Conservation (phyloP, 2,329 filamentous ascomycete genomes). For the Fusarium subtropicale region DNA sequence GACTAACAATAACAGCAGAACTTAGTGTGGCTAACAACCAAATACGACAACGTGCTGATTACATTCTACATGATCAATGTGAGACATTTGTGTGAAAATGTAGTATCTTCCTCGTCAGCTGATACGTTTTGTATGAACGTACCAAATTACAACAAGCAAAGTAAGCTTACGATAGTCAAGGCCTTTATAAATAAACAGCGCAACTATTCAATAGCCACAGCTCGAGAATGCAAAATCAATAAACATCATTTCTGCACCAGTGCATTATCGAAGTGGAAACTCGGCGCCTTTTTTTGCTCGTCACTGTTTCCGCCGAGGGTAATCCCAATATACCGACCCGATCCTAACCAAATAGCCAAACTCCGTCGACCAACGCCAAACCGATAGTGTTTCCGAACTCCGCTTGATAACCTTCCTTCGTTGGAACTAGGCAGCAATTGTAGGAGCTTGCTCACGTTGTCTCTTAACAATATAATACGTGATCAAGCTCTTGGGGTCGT, state of each 20-base stretch:
- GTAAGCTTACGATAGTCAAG: constrained; percentile 29
- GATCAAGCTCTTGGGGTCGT: constrained; percentile 80
- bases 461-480: constrained; percentile 84
- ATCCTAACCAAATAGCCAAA: constrained; percentile 28
- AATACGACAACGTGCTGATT: neutral
- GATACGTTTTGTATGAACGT: constrained; percentile 8
- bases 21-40: neutral
- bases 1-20: neutral
- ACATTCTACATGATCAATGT: neutral
- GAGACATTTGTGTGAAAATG: neutral
- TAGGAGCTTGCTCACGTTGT: constrained; percentile 63
- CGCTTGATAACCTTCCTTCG: neutral
- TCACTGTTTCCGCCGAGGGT: constrained; percentile 16
- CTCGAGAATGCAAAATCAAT: constrained; percentile 28
- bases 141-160: constrained; percentile 41
- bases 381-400: constrained; percentile 13
- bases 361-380: constrained; percentile 42
- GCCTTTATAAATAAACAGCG: constrained; percentile 14
- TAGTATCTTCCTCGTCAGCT: neutral
- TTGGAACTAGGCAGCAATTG: constrained; percentile 16
- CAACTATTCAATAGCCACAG: constrained; percentile 38
- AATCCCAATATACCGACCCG: constrained; percentile 6
- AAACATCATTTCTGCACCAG: constrained; percentile 14
- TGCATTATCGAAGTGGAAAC: constrained; percentile 23
- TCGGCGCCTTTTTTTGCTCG: constrained; percentile 10